Conservation (phyloP, 306 rosid species). For the Cucurbita moschata region DNA sequence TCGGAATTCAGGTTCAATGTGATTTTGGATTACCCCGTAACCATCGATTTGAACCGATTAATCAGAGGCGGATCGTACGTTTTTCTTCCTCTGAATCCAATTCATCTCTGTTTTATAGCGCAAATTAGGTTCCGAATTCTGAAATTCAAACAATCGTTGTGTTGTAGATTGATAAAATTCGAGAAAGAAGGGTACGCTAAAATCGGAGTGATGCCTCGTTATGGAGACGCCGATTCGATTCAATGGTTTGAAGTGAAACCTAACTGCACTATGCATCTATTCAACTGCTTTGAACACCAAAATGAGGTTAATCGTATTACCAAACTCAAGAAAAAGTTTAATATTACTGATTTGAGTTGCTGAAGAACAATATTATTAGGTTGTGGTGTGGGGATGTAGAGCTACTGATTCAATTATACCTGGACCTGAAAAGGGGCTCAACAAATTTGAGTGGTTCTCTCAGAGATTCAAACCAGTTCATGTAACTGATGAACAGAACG, state of each 20-base stretch:
- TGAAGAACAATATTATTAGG: conserved; percentile 17
- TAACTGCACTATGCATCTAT: conserved; percentile 46
- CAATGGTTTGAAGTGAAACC: conserved; percentile 57
- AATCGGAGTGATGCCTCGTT: conserved; percentile 71
- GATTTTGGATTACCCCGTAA: conserved; percentile 55
- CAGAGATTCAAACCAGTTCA: background rate
- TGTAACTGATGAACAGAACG: background rate
- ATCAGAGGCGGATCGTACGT: conserved; percentile 56
- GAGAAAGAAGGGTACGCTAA: conserved; percentile 35
- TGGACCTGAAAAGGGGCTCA: conserved; percentile 23
- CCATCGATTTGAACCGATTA: conserved; percentile 39
- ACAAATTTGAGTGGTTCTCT: conserved; percentile 22
- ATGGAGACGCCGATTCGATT: conserved; percentile 40
- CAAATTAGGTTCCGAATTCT: too few relatives aligned
- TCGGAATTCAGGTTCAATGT: conserved; percentile 37
- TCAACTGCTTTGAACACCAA: conserved; percentile 52
- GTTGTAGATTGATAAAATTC: background rate
- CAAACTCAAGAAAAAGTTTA: too few relatives aligned
- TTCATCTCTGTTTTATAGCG: background rate
- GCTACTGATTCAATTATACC: conserved; percentile 47
- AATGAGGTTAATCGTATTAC: conserved; percentile 24
- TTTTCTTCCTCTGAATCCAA: background rate
- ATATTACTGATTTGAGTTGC: too few relatives aligned
- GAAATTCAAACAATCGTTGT: background rate
- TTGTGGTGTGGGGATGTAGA: conserved; percentile 64